Percentiles rank a stretch among this genome's conserved stretches.
Evolutionary conservation across 1,284 basidiomycete genomes (phyloP).

Genomic region (Thelephora terrestris): DNA sequence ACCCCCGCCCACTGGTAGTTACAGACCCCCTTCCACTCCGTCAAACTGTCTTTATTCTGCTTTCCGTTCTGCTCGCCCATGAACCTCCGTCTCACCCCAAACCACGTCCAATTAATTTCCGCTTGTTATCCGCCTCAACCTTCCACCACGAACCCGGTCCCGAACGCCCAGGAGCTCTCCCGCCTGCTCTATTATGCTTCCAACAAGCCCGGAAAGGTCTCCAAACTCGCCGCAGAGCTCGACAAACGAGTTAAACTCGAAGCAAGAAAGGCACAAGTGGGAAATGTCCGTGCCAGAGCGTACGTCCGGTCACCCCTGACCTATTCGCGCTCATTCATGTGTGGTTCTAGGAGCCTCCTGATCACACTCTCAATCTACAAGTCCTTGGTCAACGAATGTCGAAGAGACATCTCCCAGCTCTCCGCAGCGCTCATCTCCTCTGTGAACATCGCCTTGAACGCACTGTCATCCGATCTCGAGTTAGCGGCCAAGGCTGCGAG

Average conservation of each 20-base stretch:
- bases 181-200: constrained; percentile 89
- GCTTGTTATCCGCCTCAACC: constrained; percentile 88
- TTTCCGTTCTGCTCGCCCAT: constrained; percentile 14
- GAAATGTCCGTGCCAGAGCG: constrained; percentile 74
- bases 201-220: constrained; percentile 83
- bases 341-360: constrained; percentile 55
- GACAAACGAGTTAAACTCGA: constrained; percentile 71
- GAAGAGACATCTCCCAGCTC: constrained; percentile 77
- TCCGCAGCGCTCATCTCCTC: constrained; percentile 71
- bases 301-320: constrained; percentile 32
- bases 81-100: constrained; percentile 62
- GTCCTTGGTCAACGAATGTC: constrained; percentile 83
- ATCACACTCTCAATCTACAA: constrained; percentile 84
- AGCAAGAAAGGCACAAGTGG: constrained; percentile 54
- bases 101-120: constrained; percentile 80
- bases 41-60: constrained; percentile 3
- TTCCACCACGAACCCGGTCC: constrained; percentile 71
- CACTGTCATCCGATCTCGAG: constrained; percentile 70
- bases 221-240: constrained; percentile 78
- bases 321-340: constrained; percentile 1
- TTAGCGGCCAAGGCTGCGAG: constrained; percentile 76
- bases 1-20: neutral
- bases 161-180: constrained; percentile 85
- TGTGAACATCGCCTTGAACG: constrained; percentile 56
- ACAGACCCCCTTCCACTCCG: neutral